These are phyloP conservation scores for Penicillium silybi DNA, from an alignment of 495 filamentous ascomycete species.

Conservation along the genomic window DNA sequence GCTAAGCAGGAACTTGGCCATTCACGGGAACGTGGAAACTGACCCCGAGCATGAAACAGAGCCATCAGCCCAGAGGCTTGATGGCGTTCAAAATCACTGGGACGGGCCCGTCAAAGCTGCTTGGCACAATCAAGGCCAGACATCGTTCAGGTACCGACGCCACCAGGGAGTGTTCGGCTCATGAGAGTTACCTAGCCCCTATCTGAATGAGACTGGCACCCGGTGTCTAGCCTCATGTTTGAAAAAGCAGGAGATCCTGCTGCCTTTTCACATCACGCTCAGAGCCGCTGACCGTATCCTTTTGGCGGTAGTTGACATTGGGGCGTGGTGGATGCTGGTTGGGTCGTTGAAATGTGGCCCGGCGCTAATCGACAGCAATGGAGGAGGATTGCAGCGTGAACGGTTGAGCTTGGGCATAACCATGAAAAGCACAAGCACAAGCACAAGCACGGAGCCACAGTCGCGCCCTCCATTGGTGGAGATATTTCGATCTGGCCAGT, in stretches of 20 bases:
- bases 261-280: background rate
- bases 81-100: background rate
- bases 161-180: background rate
- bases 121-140: background rate
- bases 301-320: background rate
- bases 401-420: background rate
- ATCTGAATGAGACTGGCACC: background rate
- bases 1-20: background rate
- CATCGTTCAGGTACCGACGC: background rate
- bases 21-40: background rate
- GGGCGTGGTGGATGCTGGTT: constrained; percentile 5
- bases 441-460: too few species aligned
- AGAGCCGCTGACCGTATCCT: background rate
- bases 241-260: background rate
- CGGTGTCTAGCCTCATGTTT: background rate
- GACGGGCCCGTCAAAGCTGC: background rate
- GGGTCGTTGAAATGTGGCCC: constrained; percentile 1
- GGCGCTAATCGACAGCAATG: background rate
- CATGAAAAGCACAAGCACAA: too few species aligned
- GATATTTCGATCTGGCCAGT: background rate
- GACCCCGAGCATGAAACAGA: background rate
- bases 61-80: background rate
- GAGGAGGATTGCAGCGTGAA: background rate
- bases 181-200: background rate
- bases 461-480: background rate